Conservation (phyloP, 2,329 filamentous ascomycete species). For the Sporothrix inflata region DNA sequence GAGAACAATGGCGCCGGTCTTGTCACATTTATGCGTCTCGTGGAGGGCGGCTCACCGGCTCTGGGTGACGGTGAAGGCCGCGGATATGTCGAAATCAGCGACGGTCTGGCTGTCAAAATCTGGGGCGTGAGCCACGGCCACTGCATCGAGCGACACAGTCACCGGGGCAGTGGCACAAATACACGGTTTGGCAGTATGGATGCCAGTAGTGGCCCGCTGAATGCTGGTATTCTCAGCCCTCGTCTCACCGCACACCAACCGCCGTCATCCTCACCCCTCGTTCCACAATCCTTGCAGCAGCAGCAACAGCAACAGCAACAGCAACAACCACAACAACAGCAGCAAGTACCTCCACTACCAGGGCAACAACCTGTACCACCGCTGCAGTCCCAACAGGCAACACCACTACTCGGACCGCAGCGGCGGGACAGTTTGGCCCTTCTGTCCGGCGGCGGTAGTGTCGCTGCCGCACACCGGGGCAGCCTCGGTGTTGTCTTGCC, state of each 20-base stretch:
- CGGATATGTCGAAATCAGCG: slow-evolving; percentile 86
- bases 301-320: slow-evolving; percentile 24
- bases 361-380: slow-evolving; percentile 5
- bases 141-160: slow-evolving; percentile 74
- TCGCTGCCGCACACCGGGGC: slow-evolving; percentile 15
- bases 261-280: slow-evolving; percentile 35
- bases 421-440: slow-evolving; percentile 32
- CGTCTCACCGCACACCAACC: slow-evolving; percentile 37
- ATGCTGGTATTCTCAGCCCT: slow-evolving; percentile 36
- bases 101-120: slow-evolving; percentile 85
- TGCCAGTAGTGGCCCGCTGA: slow-evolving; percentile 39
- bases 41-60: slow-evolving; percentile 84
- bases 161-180: slow-evolving; percentile 63
- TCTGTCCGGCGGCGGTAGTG: slow-evolving; percentile 19
- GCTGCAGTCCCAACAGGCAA: slow-evolving; percentile 1
- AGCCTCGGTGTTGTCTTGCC: slow-evolving; percentile 13
- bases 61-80: slow-evolving; percentile 77
- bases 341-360: neutral
- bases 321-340: neutral
- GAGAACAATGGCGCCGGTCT: slow-evolving; percentile 94
- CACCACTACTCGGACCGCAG: slow-evolving; percentile 23
- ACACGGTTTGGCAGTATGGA: slow-evolving; percentile 57
- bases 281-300: slow-evolving; percentile 19
- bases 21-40: slow-evolving; percentile 84
- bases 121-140: slow-evolving; percentile 88